Conservation (phyloP, 306 rosid species). For the Cucumis cinereus region DNA sequence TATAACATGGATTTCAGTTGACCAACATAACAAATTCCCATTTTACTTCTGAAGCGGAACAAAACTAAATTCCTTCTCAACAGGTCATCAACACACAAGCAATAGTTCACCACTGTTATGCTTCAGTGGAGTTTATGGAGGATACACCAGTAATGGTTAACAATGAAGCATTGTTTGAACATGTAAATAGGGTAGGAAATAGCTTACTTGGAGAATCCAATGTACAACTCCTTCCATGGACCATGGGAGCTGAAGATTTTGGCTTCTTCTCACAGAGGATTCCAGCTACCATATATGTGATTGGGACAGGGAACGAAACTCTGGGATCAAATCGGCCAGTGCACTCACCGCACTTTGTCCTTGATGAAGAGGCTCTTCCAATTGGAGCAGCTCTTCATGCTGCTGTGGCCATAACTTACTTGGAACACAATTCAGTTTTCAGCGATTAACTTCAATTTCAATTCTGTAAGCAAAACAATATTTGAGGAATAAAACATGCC, state of each 20-base stretch:
- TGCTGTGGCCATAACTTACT: conserved; percentile 33
- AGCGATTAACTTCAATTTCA: background rate
- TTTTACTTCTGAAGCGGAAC: background rate
- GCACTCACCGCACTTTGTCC: conserved; percentile 34
- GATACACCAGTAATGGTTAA: conserved; percentile 31
- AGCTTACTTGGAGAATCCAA: conserved; percentile 27
- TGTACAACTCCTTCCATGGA: conserved; percentile 23
- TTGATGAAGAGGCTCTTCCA: conserved; percentile 40
- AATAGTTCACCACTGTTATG: conserved; percentile 21
- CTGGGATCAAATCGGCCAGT: conserved; percentile 12
- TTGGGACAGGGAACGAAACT: conserved; percentile 26
- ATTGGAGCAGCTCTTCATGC: conserved; percentile 43
- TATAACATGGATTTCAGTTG: background rate
- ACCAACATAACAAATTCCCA: background rate
- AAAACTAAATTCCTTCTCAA: background rate
- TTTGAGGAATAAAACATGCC: background rate
- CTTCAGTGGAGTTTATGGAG: conserved; percentile 37
- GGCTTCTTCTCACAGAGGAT: conserved; percentile 32
- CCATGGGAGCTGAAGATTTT: conserved; percentile 43
- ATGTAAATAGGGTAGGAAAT: conserved; percentile 30
- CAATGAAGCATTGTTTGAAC: conserved; percentile 26
- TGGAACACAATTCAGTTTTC: conserved; percentile 12
- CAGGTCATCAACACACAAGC: conserved; percentile 34
- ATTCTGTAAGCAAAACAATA: background rate
- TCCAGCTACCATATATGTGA: conserved; percentile 19